Conservation (phyloP, 2,329 filamentous ascomycete genomes). For the Penicillium sp. region DNA sequence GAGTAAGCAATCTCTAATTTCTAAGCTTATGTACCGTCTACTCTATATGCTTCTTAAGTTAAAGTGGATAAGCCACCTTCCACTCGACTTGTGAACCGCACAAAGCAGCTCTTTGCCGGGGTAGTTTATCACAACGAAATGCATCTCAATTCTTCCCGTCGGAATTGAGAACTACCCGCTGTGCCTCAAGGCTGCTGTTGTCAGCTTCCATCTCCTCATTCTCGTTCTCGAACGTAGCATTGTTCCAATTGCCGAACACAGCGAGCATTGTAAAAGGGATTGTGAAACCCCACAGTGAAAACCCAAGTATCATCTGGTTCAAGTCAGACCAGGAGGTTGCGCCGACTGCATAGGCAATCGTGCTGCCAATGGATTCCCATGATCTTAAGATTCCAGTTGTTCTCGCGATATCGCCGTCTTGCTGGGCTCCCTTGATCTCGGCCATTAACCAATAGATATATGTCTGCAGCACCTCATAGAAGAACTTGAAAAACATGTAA, state of each 20-base stretch:
- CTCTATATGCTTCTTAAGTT: too few relatives aligned
- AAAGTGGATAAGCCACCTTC: too few relatives aligned
- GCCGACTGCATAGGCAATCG: slow-evolving; percentile 33
- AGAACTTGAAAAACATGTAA: slow-evolving; percentile 52
- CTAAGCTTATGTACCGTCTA: too few relatives aligned
- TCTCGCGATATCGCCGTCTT: slow-evolving; percentile 31
- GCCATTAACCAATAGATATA: slow-evolving; percentile 55
- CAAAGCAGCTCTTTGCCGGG: too few relatives aligned
- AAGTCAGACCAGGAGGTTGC: slow-evolving; percentile 30
- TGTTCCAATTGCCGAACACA: slow-evolving; percentile 19
- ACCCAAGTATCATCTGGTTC: slow-evolving; percentile 35
- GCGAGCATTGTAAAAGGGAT: slow-evolving; percentile 21
- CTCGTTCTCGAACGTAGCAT: slow-evolving; percentile 1
- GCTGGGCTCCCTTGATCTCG: slow-evolving; percentile 26
- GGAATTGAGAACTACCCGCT: slow-evolving; percentile 5
- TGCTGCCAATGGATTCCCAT: slow-evolving; percentile 36
- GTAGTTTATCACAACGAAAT: background rate
- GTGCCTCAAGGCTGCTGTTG: slow-evolving; percentile 10
- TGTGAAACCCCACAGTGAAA: slow-evolving; percentile 30
- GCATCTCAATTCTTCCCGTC: background rate
- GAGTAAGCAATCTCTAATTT: too few relatives aligned
- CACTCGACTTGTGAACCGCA: too few relatives aligned
- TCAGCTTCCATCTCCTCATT: slow-evolving; percentile 4
- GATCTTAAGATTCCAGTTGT: slow-evolving; percentile 34
- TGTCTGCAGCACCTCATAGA: slow-evolving; percentile 55